Percentiles rank a stretch among this genome's conserved stretches.
phyloP scores from a whole-genome alignment of 805 yeast species.

The Cyberlindnera subsufficiens region DNA sequence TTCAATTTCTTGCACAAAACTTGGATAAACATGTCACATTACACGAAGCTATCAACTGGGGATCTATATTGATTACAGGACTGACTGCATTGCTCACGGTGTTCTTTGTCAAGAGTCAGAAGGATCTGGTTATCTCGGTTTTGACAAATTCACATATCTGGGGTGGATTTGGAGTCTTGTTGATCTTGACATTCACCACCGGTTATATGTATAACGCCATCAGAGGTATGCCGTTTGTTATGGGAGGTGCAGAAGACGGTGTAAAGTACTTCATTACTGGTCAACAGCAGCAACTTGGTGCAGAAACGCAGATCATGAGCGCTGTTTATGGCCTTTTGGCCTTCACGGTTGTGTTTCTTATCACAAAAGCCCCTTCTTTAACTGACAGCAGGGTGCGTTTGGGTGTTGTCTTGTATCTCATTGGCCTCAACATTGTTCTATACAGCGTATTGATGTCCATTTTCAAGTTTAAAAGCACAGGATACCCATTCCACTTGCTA shows the following conservation, averaged over 20 bases:
- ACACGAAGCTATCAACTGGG: constrained; percentile 33
- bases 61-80: constrained; percentile 25
- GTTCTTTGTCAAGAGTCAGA: constrained; percentile 26
- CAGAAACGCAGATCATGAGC: constrained; percentile 84
- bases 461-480: constrained; percentile 64
- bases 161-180: constrained; percentile 61
- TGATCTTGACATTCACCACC: constrained; percentile 65
- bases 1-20: constrained; percentile 21
- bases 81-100: constrained; percentile 26
- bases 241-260: constrained; percentile 31
- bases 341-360: constrained; percentile 49
- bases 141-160: constrained; percentile 55
- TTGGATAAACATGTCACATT: constrained; percentile 21
- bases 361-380: constrained; percentile 49
- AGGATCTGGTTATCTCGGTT: constrained; percentile 32
- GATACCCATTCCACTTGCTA: constrained; percentile 70
- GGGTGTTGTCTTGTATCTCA: constrained; percentile 39
- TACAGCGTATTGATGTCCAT: constrained; percentile 61
- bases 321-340: constrained; percentile 67
- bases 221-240: constrained; percentile 55
- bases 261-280: constrained; percentile 46
- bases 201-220: constrained; percentile 95
- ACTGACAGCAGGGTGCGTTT: constrained; percentile 41
- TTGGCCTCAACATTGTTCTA: constrained; percentile 42
- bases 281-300: constrained; percentile 73